Conservation (phyloP, 2,329 filamentous ascomycete genomes). For the Ophiocordyceps polyrhachis-furcata region DNA sequence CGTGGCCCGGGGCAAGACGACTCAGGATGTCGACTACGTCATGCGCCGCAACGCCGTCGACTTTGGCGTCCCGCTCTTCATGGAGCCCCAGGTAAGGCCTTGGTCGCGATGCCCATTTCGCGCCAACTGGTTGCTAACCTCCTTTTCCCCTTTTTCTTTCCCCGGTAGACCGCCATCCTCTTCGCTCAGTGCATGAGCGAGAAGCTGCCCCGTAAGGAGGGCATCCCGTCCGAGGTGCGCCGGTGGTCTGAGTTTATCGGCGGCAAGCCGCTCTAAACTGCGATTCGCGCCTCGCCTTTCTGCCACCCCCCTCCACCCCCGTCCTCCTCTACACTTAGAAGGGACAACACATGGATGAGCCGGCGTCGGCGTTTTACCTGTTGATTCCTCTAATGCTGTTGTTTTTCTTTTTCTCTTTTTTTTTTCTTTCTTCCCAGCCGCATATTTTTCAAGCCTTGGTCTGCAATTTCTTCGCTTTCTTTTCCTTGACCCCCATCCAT, state of each 20-base stretch:
- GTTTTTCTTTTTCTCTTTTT: too few relatives aligned
- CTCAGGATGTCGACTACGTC: slow-evolving; percentile 87
- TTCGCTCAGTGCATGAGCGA: slow-evolving; percentile 95
- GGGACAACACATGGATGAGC: not conserved
- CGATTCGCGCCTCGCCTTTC: not conserved
- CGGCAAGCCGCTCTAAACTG: slow-evolving; percentile 52
- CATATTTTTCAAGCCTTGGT: too few relatives aligned
- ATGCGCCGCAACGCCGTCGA: slow-evolving; percentile 98
- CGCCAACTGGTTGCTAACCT: slow-evolving; percentile 7
- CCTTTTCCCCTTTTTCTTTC: slow-evolving; percentile 5
- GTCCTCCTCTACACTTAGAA: not conserved
- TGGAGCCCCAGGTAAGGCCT: slow-evolving; percentile 82
- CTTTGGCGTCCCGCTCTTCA: slow-evolving; percentile 93
- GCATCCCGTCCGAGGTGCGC: slow-evolving; percentile 78
- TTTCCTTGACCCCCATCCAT: not conserved
- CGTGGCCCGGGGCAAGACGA: slow-evolving; percentile 61
- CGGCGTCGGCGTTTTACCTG: not conserved
- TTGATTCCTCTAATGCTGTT: not conserved
- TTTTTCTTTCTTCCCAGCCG: too few relatives aligned
- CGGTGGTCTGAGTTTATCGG: slow-evolving; percentile 94
- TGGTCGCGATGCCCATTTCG: not conserved
- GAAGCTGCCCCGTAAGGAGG: slow-evolving; percentile 78
- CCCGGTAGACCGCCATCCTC: slow-evolving; percentile 65
- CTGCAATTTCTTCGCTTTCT: too few relatives aligned
- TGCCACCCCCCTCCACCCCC: not conserved